These are phyloP conservation scores for Cystofilobasidium macerans DNA, from an alignment of 768 basidiomycete species.

Conservation along the genomic window DNA sequence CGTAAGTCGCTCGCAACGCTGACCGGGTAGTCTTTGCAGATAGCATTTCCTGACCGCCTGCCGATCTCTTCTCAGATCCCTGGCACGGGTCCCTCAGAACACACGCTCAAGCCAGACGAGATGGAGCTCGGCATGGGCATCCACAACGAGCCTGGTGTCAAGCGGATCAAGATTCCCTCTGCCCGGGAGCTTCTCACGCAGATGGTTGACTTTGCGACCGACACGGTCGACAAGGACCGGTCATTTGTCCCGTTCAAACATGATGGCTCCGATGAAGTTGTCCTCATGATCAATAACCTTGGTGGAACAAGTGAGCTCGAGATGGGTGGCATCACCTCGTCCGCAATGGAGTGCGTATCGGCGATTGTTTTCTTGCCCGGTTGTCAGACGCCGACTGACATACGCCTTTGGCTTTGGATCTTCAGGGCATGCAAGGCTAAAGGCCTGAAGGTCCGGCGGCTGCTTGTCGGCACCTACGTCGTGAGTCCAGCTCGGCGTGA, in stretches of 20 bases:
- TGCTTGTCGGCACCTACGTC: conserved; percentile 78
- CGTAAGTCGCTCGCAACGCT: conserved; percentile 28
- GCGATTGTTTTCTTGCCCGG: background rate
- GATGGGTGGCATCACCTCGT: conserved; percentile 32
- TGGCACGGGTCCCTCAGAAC: conserved; percentile 36
- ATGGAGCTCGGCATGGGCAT: conserved; percentile 39
- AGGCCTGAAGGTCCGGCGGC: conserved; percentile 48
- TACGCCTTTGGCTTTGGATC: background rate
- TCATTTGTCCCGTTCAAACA: conserved; percentile 39
- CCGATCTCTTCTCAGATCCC: conserved; percentile 32
- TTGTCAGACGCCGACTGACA: background rate
- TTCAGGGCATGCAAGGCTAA: conserved; percentile 19
- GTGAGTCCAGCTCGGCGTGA: conserved; percentile 1
- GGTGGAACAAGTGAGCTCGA: conserved; percentile 37
- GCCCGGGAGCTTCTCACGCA: conserved; percentile 36
- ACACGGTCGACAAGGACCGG: conserved; percentile 39
- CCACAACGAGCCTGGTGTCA: conserved; percentile 42
- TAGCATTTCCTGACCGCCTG: background rate
- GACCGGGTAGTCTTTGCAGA: too few species aligned
- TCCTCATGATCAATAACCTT: conserved; percentile 42
- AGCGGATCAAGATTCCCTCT: conserved; percentile 33
- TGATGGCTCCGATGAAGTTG: conserved; percentile 34
- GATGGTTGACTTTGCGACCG: conserved; percentile 37
- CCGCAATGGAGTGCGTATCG: conserved; percentile 27
- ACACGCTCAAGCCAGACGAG: conserved; percentile 37